Evolutionary conservation across 192 early-diverging fungal genomes (phyloP).

Genomic region (Phycomyces blakesleeanus): DNA sequence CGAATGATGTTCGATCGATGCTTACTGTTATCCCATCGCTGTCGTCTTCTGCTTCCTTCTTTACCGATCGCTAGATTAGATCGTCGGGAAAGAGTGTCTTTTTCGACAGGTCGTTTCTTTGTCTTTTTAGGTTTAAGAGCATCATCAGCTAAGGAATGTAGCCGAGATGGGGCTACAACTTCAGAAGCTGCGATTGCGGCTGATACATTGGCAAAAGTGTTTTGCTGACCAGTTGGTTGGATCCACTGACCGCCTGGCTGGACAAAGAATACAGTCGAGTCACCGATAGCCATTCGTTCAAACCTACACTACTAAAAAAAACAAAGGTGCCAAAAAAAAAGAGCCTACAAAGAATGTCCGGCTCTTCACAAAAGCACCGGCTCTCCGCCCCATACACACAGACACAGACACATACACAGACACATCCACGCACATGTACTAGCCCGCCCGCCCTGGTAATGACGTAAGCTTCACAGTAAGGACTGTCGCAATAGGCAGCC

Average conservation of each 20-base stretch:
- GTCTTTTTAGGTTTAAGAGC: constrained; percentile 31
- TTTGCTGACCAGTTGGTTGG: neutral
- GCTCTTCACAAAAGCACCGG: too few relatives aligned
- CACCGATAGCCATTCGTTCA: neutral
- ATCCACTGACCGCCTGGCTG: constrained; percentile 13
- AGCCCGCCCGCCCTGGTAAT: too few relatives aligned
- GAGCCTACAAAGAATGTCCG: too few relatives aligned
- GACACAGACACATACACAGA: too few relatives aligned
- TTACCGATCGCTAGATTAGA: constrained; percentile 39
- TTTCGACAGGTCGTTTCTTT: constrained; percentile 28
- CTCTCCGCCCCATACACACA: too few relatives aligned
- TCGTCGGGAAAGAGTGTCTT: constrained; percentile 38
- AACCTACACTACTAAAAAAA: too few relatives aligned
- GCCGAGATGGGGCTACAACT: constrained; percentile 6
- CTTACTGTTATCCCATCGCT: constrained; percentile 57
- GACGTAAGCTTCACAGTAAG: too few relatives aligned
- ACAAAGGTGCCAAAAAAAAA: too few relatives aligned
- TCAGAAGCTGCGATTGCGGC: constrained; percentile 3
- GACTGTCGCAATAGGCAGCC: too few relatives aligned
- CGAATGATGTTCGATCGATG: constrained; percentile 6
- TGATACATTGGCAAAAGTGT: neutral
- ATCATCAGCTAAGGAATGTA: constrained; percentile 33
- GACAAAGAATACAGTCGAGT: constrained; percentile 18
- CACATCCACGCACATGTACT: too few relatives aligned
- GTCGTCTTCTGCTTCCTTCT: constrained; percentile 43